Conservation (phyloP, 2,329 filamentous ascomycete species). For the Lachnellula suecica region DNA sequence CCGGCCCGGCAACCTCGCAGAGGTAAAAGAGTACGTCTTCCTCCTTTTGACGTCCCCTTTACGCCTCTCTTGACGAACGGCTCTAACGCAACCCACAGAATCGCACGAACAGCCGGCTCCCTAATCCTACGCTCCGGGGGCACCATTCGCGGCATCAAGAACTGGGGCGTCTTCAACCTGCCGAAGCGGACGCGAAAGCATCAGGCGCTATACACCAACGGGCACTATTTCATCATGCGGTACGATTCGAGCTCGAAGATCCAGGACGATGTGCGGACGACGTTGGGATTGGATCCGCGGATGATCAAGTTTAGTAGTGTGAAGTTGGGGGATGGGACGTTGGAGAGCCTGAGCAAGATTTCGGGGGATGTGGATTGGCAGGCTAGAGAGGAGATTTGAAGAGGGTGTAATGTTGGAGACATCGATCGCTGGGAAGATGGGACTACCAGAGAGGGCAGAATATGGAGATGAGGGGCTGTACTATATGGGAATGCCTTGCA, state of each 20-base stretch:
- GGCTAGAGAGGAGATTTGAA: slow-evolving; percentile 18
- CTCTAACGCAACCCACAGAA: slow-evolving; percentile 51
- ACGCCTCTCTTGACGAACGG: neutral
- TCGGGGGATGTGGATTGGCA: slow-evolving; percentile 31
- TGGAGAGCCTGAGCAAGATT: slow-evolving; percentile 44
- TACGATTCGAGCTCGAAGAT: slow-evolving; percentile 78
- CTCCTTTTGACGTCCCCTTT: slow-evolving; percentile 5
- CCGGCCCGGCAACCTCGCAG: slow-evolving; percentile 82
- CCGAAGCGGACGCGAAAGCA: slow-evolving; percentile 77
- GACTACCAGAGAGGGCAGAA: neutral
- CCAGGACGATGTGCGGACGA: slow-evolving; percentile 73
- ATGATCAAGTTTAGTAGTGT: slow-evolving; percentile 87
- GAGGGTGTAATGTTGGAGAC: neutral
- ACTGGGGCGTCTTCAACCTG: slow-evolving; percentile 92
- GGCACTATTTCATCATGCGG: slow-evolving; percentile 97
- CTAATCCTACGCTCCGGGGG: slow-evolving; percentile 81
- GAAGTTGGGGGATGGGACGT: slow-evolving; percentile 70
- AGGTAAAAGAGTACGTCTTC: slow-evolving; percentile 85
- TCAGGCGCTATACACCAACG: slow-evolving; percentile 78
- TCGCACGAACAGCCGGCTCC: slow-evolving; percentile 80
- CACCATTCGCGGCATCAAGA: slow-evolving; percentile 87
- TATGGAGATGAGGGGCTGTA: slow-evolving; percentile 3
- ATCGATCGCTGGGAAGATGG: no score
- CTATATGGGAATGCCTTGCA: slow-evolving; percentile 10
- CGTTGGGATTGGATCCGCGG: slow-evolving; percentile 80